Percentiles rank a stretch among this genome's conserved stretches.
Evolutionary conservation across 805 yeast genomes (phyloP).

Genomic region (Barnettozyma siamensis): DNA sequence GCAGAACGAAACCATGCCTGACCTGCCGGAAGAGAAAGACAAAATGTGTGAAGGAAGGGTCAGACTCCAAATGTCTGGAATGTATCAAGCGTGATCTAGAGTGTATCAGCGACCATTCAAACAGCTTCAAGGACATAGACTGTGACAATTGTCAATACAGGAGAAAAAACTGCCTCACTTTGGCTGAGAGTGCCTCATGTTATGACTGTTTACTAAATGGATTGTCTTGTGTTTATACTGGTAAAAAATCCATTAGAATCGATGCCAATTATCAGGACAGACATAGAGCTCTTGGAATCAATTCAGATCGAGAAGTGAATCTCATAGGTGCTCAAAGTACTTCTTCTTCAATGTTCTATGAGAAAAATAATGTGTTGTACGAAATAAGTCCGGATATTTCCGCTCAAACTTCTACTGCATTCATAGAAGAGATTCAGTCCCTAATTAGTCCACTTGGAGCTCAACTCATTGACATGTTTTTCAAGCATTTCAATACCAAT

Average conservation of each 20-base stretch:
- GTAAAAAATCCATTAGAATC: neutral
- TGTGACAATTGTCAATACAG: slow-evolving; percentile 12
- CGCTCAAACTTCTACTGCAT: slow-evolving; percentile 8
- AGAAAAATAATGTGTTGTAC: neutral
- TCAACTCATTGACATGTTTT: slow-evolving; percentile 20
- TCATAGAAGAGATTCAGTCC: slow-evolving; percentile 20
- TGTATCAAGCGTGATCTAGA: slow-evolving; percentile 27
- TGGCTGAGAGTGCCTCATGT: slow-evolving; percentile 8
- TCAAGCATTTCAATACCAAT: slow-evolving; percentile 24
- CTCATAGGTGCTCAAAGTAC: neutral
- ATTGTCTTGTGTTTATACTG: slow-evolving; percentile 3
- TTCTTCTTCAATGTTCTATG: slow-evolving; percentile 7
- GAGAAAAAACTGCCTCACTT: slow-evolving; percentile 14
- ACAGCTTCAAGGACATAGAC: neutral
- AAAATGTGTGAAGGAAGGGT: slow-evolving; percentile 26
- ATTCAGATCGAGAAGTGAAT: slow-evolving; percentile 1
- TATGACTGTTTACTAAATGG: slow-evolving; percentile 13
- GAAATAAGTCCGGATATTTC: slow-evolving; percentile 2
- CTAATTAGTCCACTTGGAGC: slow-evolving; percentile 21
- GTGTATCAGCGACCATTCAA: slow-evolving; percentile 23
- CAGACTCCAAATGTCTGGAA: slow-evolving; percentile 22
- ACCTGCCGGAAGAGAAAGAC: slow-evolving; percentile 34
- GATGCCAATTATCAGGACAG: neutral
- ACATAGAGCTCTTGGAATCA: neutral
- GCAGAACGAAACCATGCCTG: slow-evolving; percentile 32